Conservation (phyloP, 225 moss, liverwort and hornwort genomes). For the Marchantia paleacea region DNA sequence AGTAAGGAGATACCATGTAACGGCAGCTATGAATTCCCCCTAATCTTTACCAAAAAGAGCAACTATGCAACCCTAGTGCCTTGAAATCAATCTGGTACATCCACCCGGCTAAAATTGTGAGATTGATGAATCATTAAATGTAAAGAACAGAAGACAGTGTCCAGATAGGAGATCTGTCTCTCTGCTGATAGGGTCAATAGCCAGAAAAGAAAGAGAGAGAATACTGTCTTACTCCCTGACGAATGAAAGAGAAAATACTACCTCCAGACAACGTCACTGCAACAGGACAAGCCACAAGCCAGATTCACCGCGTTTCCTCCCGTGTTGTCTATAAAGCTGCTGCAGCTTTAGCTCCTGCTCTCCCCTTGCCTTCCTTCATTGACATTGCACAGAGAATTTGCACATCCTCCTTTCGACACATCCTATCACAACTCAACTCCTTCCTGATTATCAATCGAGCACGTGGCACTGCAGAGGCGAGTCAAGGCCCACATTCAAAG, state of each 20-base stretch:
- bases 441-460: not conserved
- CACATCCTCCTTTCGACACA: not conserved
- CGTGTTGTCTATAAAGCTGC: not conserved
- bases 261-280: conserved; percentile 5
- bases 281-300: not conserved
- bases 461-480: not conserved
- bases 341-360: not conserved
- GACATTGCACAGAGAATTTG: not conserved
- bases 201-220: not conserved
- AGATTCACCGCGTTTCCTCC: conserved; percentile 2
- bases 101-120: not conserved
- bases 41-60: not conserved
- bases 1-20: not conserved
- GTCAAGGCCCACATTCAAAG: not conserved
- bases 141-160: not conserved
- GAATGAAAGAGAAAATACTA: not conserved
- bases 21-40: conserved; percentile 9
- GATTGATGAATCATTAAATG: not conserved
- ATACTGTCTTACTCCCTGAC: not conserved
- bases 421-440: not conserved
- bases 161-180: not conserved
- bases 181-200: not conserved
- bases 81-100: not conserved
- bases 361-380: not conserved
- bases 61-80: conserved; percentile 5